These are phyloP conservation scores for Auricularia sp. DNA, from an alignment of 768 basidiomycete species.

Conservation along the genomic window DNA sequence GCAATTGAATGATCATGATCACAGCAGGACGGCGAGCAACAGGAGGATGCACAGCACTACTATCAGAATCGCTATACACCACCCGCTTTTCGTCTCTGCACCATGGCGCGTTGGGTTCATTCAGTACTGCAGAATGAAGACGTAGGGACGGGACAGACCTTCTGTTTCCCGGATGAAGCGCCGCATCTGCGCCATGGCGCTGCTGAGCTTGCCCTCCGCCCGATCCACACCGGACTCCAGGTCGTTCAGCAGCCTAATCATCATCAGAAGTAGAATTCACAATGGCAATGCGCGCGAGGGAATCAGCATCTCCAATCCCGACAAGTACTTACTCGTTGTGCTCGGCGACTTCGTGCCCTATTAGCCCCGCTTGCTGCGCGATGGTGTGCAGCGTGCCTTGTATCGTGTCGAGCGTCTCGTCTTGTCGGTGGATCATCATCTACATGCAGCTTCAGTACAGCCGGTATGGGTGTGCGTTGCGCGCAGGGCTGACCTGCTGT, in stretches of 20 bases:
- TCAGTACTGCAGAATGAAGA: background rate
- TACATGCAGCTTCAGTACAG: slow-evolving; percentile 20
- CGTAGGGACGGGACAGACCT: slow-evolving; percentile 29
- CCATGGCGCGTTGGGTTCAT: background rate
- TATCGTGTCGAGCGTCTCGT: slow-evolving; percentile 80
- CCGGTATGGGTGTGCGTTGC: slow-evolving; percentile 4
- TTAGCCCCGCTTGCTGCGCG: slow-evolving; percentile 84
- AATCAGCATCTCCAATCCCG: no score
- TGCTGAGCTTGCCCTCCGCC: slow-evolving; percentile 54
- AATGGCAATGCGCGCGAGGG: no score
- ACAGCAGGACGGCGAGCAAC: slow-evolving; percentile 70
- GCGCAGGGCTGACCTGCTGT: slow-evolving; percentile 53
- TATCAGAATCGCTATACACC: slow-evolving; percentile 81
- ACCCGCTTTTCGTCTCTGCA: slow-evolving; percentile 76
- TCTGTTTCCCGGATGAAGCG: slow-evolving; percentile 82
- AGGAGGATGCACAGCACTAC: slow-evolving; percentile 69
- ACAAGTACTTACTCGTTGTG: slow-evolving; percentile 76
- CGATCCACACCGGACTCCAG: slow-evolving; percentile 63
- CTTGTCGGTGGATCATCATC: slow-evolving; percentile 85
- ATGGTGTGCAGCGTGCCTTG: slow-evolving; percentile 77
- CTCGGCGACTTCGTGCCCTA: slow-evolving; percentile 86
- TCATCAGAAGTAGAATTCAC: no score
- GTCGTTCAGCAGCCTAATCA: slow-evolving; percentile 65
- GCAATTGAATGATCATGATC: slow-evolving; percentile 4
- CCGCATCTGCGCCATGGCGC: slow-evolving; percentile 58